Evolutionary conservation across 257 asterid genomes (phyloP), one percentile per base, ranked within the genome.

Genomic region (Striga asiatica): DNA sequence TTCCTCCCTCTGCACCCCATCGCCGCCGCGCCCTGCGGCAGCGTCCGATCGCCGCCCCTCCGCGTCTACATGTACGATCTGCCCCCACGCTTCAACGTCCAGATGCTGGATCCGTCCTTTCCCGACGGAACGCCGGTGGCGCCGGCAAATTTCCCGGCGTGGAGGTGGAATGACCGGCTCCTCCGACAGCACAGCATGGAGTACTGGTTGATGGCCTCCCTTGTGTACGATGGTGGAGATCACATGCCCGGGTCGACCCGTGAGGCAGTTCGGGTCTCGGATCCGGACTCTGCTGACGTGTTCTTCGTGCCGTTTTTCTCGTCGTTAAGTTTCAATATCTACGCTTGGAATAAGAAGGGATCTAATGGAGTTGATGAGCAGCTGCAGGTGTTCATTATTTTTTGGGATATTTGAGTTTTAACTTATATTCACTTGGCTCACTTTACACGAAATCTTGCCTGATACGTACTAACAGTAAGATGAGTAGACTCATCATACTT

Each of bases 241-340:
- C 73, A 54, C n/a, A n/a, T n/a, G 18, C 31, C 18, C 10, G 74
- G 61, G 37, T 21, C 58, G 64, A 56, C 42, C 13, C 62, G 47
- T 28, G 95, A 83, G 70, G 87, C 81, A 12, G 73, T 91, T 64
- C 80, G 98, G 75, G 95, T 84, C 59, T 60, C 37, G 71, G 93
- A 87, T 71, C 95, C 96, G 65, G 71, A 64, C 3, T 59, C 75
- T 0, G 96, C 98, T 31, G 80, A 87, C 18, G 84, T 75, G 50
- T 87, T 91, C 45, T 87, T 87, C 5, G 93, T 91, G 41, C 98
- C 98, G 1, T 91, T 91, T 21, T 91, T 91, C 68, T 87, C 96
- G 31, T 91, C 96, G 0, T 57, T 87, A 38, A 87, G 98, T 64
- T 78, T 84, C 67, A 87, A 82, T 49, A 14, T 80, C 16, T 75